These are phyloP conservation scores for Zopfochytrium polystomum DNA, from an alignment of 371 early-diverging fungal species.

Conservation along the genomic window DNA sequence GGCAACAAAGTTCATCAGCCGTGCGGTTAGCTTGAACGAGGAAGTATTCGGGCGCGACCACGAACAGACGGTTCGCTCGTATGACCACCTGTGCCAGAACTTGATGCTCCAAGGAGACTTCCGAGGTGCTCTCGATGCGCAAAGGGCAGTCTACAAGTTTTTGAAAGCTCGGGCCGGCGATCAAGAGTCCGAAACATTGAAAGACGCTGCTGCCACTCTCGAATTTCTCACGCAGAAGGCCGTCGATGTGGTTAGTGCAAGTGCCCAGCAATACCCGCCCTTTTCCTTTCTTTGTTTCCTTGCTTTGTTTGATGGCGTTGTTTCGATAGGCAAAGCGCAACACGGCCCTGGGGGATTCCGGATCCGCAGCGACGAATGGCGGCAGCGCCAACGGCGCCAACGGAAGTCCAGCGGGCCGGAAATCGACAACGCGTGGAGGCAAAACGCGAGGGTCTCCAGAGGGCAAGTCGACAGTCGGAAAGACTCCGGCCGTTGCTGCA, in stretches of 20 bases:
- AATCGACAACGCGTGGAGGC: background rate
- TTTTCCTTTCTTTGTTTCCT: conserved; percentile 4
- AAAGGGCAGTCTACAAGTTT: conserved; percentile 69
- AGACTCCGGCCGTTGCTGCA: background rate
- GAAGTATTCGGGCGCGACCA: conserved; percentile 70
- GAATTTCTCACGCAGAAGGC: too few species aligned
- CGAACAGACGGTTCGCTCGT: conserved; percentile 63
- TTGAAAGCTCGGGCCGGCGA: conserved; percentile 65
- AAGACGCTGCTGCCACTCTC: conserved; percentile 11
- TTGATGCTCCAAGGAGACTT: conserved; percentile 74
- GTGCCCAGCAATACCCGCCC: too few species aligned
- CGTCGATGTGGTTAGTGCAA: too few species aligned
- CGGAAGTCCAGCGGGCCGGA: conserved; percentile 5
- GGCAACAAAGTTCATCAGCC: conserved; percentile 70
- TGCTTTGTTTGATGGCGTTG: conserved; percentile 1
- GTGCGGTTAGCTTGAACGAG: conserved; percentile 68
- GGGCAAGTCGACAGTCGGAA: background rate
- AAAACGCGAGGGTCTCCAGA: background rate
- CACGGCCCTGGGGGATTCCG: background rate
- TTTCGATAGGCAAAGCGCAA: background rate
- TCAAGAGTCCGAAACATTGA: conserved; percentile 61
- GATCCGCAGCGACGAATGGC: background rate
- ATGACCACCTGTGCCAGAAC: conserved; percentile 76
- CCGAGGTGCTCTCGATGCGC: conserved; percentile 67
- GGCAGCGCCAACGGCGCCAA: too few species aligned